Percentiles rank a stretch among this genome's conserved stretches.
Conservation (phyloP, 805 yeast genomes). For the Komagataella pastoris region DNA sequence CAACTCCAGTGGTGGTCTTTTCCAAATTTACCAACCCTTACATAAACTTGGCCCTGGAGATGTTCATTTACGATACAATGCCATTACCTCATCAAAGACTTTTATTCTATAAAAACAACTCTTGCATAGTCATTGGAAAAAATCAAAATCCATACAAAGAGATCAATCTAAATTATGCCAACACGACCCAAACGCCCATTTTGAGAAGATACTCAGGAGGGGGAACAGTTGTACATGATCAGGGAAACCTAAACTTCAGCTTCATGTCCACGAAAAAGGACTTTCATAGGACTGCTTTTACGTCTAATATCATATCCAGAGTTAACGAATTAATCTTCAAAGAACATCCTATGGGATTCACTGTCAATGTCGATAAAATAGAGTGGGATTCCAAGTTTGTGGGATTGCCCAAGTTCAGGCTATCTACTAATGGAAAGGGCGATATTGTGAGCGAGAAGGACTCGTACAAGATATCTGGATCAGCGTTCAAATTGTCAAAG, state of each 20-base stretch:
- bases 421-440: conserved; percentile 60
- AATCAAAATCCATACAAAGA: conserved; percentile 95
- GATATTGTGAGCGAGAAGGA: conserved; percentile 47
- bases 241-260: conserved; percentile 79
- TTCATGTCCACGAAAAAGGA: conserved; percentile 50
- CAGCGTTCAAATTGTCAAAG: conserved; percentile 76
- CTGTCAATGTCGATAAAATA: neutral
- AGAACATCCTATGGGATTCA: conserved; percentile 3
- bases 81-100: conserved; percentile 38
- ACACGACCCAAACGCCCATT: conserved; percentile 41
- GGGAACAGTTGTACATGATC: conserved; percentile 92
- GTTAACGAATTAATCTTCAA: conserved; percentile 13
- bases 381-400: neutral
- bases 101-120: conserved; percentile 60
- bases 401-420: conserved; percentile 8
- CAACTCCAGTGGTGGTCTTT: conserved; percentile 39
- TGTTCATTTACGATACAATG: conserved; percentile 54
- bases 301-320: conserved; percentile 29
- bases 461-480: conserved; percentile 68
- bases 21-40: conserved; percentile 55
- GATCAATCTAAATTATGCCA: conserved; percentile 44
- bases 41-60: conserved; percentile 71
- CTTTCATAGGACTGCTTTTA: conserved; percentile 49
- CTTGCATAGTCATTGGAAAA: conserved; percentile 90
- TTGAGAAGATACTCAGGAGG: conserved; percentile 85